A percentile compares a stretch with the other conserved stretches of the same genome.
These are phyloP conservation scores for Fusarium goolgardi DNA, from an alignment of 2,329 filamentous ascomycete species.

Conservation along the genomic window DNA sequence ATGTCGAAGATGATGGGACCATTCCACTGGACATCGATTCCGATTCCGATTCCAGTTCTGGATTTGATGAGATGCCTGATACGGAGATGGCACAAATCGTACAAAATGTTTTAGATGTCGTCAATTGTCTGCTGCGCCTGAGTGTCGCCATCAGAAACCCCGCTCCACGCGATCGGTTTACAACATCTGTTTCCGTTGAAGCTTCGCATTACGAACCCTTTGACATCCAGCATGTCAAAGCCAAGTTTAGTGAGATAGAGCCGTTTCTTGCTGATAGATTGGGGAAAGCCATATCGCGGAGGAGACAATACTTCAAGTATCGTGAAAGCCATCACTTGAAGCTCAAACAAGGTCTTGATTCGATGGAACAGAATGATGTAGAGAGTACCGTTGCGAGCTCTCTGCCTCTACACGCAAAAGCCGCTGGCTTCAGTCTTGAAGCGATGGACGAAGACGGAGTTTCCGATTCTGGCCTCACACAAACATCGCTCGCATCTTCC, in stretches of 20 bases:
- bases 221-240: constrained; percentile 5
- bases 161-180: constrained; percentile 19
- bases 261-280: background rate
- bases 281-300: background rate
- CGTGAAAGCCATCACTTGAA: background rate
- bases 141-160: constrained; percentile 13
- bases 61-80: fast-evolving
- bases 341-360: fast-evolving
- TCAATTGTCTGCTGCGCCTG: constrained; percentile 5
- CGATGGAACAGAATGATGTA: background rate
- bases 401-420: fast-evolving
- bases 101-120: background rate
- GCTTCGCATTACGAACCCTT: constrained; percentile 1
- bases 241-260: fast-evolving
- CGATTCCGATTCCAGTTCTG: background rate
- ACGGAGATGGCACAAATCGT: constrained; percentile 11
- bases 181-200: fast-evolving
- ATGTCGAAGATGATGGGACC: background rate
- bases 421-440: fast-evolving
- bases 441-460: background rate
- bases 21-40: fast-evolving
- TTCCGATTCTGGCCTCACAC: background rate
- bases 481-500: constrained; percentile 4
- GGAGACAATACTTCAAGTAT: constrained; percentile 28
- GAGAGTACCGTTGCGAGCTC: constrained; percentile 14